These are phyloP conservation scores for Epichloe scottii DNA, from an alignment of 2,329 filamentous ascomycete genomes.

Conservation along the genomic window DNA sequence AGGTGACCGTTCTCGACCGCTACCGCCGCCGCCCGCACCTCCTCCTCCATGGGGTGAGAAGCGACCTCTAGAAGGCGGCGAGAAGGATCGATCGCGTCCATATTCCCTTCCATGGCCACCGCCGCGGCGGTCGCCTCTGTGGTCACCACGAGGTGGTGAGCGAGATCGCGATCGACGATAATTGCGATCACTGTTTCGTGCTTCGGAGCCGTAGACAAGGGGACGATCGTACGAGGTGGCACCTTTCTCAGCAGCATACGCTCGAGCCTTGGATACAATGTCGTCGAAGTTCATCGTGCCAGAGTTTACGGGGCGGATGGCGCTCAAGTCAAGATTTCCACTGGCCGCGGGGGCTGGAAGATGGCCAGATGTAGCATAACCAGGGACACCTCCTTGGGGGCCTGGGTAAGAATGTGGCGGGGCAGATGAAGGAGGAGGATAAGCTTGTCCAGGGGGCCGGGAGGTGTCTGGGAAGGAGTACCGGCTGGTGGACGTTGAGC, in stretches of 20 bases:
- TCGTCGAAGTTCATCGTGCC: slow-evolving; percentile 76
- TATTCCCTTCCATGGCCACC: slow-evolving; percentile 33
- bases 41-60: slow-evolving; percentile 48
- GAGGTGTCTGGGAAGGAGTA: slow-evolving; percentile 30
- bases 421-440: slow-evolving; percentile 25
- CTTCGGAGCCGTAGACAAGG: slow-evolving; percentile 29
- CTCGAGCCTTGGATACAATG: slow-evolving; percentile 73
- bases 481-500: slow-evolving; percentile 31
- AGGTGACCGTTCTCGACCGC: slow-evolving; percentile 47
- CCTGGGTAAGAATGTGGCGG: slow-evolving; percentile 25
- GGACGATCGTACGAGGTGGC: slow-evolving; percentile 50
- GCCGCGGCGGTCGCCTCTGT: slow-evolving; percentile 69
- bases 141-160: slow-evolving; percentile 60
- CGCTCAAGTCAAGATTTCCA: slow-evolving; percentile 68
- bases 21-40: slow-evolving; percentile 23
- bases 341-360: slow-evolving; percentile 59
- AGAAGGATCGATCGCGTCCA: slow-evolving; percentile 62
- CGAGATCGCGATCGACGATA: slow-evolving; percentile 60
- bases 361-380: slow-evolving; percentile 28
- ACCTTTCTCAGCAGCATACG: slow-evolving; percentile 69
- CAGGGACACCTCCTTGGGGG: slow-evolving; percentile 22
- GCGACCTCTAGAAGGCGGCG: slow-evolving; percentile 44
- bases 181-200: slow-evolving; percentile 27
- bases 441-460: slow-evolving; percentile 24
- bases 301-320: slow-evolving; percentile 65